These are phyloP conservation scores for Clathrus columnatus DNA, from an alignment of 768 basidiomycete species.

Conservation along the genomic window DNA sequence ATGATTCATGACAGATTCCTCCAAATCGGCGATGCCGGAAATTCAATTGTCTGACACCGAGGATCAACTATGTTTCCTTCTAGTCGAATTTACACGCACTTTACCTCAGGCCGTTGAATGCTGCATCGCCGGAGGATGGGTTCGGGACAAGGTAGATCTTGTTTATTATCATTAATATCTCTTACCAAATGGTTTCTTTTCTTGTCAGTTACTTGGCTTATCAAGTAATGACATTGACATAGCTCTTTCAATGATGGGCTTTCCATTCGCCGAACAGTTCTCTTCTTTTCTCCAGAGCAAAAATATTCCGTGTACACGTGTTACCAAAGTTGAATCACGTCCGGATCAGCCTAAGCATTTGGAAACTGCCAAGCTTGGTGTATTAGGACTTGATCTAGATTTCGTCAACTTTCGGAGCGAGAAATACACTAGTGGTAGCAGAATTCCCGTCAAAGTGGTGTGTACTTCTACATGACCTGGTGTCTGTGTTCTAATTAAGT, in stretches of 20 bases:
- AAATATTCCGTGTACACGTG: conserved; percentile 43
- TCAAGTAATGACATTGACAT: conserved; percentile 91
- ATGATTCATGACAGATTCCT: neutral
- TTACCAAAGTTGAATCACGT: conserved; percentile 84
- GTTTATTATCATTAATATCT: conserved; percentile 5
- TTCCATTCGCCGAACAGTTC: conserved; percentile 77
- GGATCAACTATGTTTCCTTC: conserved; percentile 58
- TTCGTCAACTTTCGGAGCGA: conserved; percentile 92
- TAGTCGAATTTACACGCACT: conserved; percentile 66
- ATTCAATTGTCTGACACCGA: conserved; percentile 63
- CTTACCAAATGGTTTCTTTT: neutral
- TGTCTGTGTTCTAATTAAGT: neutral
- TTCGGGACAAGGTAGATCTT: conserved; percentile 82
- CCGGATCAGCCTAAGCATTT: conserved; percentile 97
- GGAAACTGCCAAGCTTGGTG: conserved; percentile 81
- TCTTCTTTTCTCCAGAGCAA: conserved; percentile 51
- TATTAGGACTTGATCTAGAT: conserved; percentile 80
- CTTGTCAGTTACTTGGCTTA: conserved; percentile 60
- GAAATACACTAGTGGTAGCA: conserved; percentile 76
- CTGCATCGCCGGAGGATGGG: conserved; percentile 97
- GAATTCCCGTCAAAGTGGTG: conserved; percentile 86
- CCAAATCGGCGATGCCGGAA: conserved; percentile 3
- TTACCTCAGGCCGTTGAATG: conserved; percentile 57
- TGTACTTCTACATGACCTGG: conserved; percentile 22
- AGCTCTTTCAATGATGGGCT: conserved; percentile 83